Conservation (phyloP, 176 grass and related monocot species). For the Triticum aestivum region IWGSC_CS_RefSeq_v2.1 NC_057810.1:6921747-6922246, state of each 20-base stretch:
- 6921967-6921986: neutral
- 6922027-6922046: neutral
- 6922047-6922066: neutral
- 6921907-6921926: neutral
- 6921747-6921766: too few species aligned
- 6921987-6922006: neutral
- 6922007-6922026: neutral
- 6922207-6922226: too few species aligned
- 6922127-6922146: too few species aligned
- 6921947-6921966: neutral
- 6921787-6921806: neutral
- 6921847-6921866: neutral
- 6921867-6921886: neutral
- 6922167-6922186: too few species aligned
- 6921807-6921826: neutral
- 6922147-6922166: too few species aligned
- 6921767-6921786: neutral
- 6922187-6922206: too few species aligned
- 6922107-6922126: accelerated
- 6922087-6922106: neutral
- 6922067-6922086: neutral
- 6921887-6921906: neutral
- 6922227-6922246: too few species aligned
- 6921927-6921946: neutral
- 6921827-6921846: neutral